These are phyloP conservation scores for Starmerella stigmatis DNA, from an alignment of 805 yeast genomes.

Conservation along the genomic window DNA sequence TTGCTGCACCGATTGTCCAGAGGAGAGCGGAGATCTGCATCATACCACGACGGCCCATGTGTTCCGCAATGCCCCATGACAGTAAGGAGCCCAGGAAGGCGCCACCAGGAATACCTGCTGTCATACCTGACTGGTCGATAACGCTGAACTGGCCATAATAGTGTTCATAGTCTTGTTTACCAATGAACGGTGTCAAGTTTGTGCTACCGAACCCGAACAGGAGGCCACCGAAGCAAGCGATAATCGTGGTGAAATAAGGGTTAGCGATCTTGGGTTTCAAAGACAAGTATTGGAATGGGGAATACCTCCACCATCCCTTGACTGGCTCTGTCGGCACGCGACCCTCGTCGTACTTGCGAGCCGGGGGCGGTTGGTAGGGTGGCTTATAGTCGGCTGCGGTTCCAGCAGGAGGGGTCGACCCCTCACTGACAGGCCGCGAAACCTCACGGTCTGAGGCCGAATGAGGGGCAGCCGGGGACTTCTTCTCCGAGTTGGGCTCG, in stretches of 20 bases:
- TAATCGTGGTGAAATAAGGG: constrained; percentile 44
- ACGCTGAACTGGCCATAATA: constrained; percentile 40
- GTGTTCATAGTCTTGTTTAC: constrained; percentile 37
- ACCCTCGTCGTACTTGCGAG: background rate
- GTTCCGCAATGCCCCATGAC: constrained; percentile 40
- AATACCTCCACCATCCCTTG: background rate
- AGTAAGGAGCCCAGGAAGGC: constrained; percentile 51
- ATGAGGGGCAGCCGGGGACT: no score
- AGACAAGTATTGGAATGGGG: constrained; percentile 1
- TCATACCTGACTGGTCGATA: constrained; percentile 49
- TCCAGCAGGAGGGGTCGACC: background rate
- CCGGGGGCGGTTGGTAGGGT: background rate
- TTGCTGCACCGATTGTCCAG: constrained; percentile 44
- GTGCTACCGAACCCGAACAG: constrained; percentile 71
- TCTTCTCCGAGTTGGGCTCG: no score
- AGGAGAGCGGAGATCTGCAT: constrained; percentile 31
- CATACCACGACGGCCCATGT: constrained; percentile 39
- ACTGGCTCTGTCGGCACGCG: constrained; percentile 1
- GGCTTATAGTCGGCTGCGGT: background rate
- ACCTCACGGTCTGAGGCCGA: no score
- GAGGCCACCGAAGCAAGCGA: constrained; percentile 58
- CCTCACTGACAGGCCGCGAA: no score
- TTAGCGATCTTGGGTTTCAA: constrained; percentile 29
- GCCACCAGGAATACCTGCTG: constrained; percentile 57
- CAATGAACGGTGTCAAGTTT: constrained; percentile 61